phyloP scores from a whole-genome alignment of 805 yeast genomes.

The Pachysolen tannophilus region DNA sequence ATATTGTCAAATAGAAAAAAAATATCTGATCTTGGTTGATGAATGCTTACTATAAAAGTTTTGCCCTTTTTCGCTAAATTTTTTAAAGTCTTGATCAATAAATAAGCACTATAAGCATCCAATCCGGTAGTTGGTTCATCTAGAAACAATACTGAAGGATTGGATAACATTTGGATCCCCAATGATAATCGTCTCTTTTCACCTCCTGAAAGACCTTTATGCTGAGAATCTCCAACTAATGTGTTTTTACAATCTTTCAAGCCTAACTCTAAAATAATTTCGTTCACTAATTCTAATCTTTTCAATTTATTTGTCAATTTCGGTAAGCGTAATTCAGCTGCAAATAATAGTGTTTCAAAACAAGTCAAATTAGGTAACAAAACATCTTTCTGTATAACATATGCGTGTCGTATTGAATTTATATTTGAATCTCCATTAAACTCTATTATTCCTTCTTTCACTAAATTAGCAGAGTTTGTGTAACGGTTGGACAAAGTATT shows the following conservation, averaged over 20 bases:
- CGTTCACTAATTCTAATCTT: slow-evolving; percentile 43
- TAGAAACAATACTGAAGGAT: slow-evolving; percentile 67
- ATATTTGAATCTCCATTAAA: slow-evolving; percentile 29
- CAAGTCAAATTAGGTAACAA: slow-evolving; percentile 67
- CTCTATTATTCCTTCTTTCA: slow-evolving; percentile 29
- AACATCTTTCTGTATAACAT: slow-evolving; percentile 70
- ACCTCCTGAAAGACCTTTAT: slow-evolving; percentile 73
- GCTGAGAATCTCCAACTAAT: slow-evolving; percentile 42
- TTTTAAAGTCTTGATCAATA: slow-evolving; percentile 53
- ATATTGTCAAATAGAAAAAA: slow-evolving; percentile 59
- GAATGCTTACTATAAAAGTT: slow-evolving; percentile 69
- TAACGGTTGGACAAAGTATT: slow-evolving; percentile 54
- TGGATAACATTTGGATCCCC: slow-evolving; percentile 69
- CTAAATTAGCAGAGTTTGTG: slow-evolving; percentile 22
- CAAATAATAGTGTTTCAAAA: slow-evolving; percentile 58
- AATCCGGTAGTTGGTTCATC: slow-evolving; percentile 85
- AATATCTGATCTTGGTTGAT: slow-evolving; percentile 80
- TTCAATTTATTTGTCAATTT: slow-evolving; percentile 32
- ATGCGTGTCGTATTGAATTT: slow-evolving; percentile 36
- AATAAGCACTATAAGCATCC: slow-evolving; percentile 69
- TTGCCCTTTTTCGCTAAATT: slow-evolving; percentile 53
- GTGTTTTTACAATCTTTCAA: slow-evolving; percentile 57
- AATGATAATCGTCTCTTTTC: slow-evolving; percentile 72
- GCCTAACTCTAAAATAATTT: slow-evolving; percentile 57
- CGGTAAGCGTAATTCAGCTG: slow-evolving; percentile 66